phyloP scores from a whole-genome alignment of 306 rosid genomes.

The Quercus robur region DNA sequence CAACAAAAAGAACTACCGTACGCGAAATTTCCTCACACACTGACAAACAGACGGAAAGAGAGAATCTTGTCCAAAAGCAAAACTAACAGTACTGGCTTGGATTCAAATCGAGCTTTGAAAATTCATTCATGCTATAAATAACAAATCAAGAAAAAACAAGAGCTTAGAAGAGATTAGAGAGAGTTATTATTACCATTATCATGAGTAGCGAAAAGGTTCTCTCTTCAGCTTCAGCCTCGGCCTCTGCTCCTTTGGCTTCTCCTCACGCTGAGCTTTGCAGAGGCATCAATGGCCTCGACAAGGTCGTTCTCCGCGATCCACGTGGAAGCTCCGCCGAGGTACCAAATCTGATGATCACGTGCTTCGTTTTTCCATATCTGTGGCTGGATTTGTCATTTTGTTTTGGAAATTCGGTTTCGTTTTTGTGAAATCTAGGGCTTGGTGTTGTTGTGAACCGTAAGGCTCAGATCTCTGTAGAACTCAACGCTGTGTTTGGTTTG shows the following conservation, averaged over 20 bases:
- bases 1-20: too few species aligned
- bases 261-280: slow-evolving; percentile 37
- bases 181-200: not conserved
- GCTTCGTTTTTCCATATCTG: not conserved
- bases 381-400: not conserved
- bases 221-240: not conserved
- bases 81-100: too few species aligned
- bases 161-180: not conserved
- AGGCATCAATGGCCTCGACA: slow-evolving; percentile 73
- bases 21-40: too few species aligned
- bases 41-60: too few species aligned
- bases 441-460: not conserved
- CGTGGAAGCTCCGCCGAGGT: slow-evolving; percentile 74
- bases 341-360: not conserved
- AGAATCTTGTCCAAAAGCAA: too few species aligned
- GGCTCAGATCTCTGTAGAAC: not conserved
- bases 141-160: not conserved
- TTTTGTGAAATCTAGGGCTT: not conserved
- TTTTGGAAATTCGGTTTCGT: slow-evolving; percentile 8
- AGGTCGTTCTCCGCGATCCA: slow-evolving; percentile 51
- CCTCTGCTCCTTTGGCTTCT: slow-evolving; percentile 14
- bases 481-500: not conserved
- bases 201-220: slow-evolving; percentile 47
- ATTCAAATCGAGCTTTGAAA: too few species aligned
- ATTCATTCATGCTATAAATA: not conserved